phyloP scores from a whole-genome alignment of 106 monocot genomes.

The Acanthochlamys bracteata region DNA sequence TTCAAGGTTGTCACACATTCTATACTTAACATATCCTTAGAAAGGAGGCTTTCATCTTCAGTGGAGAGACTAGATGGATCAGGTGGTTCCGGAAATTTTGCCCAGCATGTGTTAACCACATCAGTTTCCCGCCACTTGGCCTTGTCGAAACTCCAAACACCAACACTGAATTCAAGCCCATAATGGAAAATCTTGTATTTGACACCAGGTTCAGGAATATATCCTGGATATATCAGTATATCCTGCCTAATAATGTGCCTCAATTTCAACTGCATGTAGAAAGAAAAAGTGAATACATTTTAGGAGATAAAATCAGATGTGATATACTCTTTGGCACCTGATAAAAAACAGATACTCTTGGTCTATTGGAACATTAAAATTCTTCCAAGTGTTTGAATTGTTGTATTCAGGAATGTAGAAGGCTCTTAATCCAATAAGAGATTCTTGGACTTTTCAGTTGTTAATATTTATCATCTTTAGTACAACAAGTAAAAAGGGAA shows the following conservation, averaged over 20 bases:
- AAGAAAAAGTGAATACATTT: neutral
- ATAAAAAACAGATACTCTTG: too few relatives aligned
- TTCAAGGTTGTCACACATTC: slow-evolving; percentile 76
- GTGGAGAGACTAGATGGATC: slow-evolving; percentile 43
- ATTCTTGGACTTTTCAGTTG: too few relatives aligned
- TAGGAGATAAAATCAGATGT: neutral
- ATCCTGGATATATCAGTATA: slow-evolving; percentile 93
- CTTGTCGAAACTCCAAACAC: slow-evolving; percentile 98
- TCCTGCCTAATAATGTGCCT: slow-evolving; percentile 61
- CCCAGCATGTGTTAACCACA: slow-evolving; percentile 84
- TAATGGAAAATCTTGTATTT: slow-evolving; percentile 85
- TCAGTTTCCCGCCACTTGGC: slow-evolving; percentile 79
- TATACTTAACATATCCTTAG: slow-evolving; percentile 77
- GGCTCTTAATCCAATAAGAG: too few relatives aligned
- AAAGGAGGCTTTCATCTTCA: slow-evolving; percentile 19
- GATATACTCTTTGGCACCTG: neutral
- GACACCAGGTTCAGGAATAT: slow-evolving; percentile 55
- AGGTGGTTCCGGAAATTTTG: slow-evolving; percentile 92
- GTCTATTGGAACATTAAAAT: too few relatives aligned
- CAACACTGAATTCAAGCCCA: slow-evolving; percentile 70
- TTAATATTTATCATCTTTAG: too few relatives aligned
- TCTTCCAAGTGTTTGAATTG: too few relatives aligned
- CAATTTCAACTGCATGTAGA: slow-evolving; percentile 59
- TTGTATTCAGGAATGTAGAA: too few relatives aligned
- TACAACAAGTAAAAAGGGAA: too few relatives aligned